A percentile compares a stretch with the other conserved stretches of the same genome.
phyloP scores from a whole-genome alignment of 2,329 filamentous ascomycete species.

The Ophiostoma sp. region DNA sequence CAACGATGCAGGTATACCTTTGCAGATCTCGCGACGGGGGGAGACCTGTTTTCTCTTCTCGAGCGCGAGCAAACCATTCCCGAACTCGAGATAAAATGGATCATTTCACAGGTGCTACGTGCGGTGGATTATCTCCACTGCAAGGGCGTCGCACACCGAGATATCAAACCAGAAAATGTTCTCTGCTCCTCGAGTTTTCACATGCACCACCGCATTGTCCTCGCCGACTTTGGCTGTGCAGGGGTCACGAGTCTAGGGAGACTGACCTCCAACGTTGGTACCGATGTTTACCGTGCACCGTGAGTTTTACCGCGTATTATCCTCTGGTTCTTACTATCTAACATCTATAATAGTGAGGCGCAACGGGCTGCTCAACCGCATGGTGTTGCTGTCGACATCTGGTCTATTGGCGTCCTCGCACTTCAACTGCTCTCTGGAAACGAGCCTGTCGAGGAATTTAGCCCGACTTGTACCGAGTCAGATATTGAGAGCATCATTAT shows the following conservation, averaged over 20 bases:
- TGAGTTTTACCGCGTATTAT: slow-evolving; percentile 32
- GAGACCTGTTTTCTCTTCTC: slow-evolving; percentile 49
- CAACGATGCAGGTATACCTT: slow-evolving; percentile 45
- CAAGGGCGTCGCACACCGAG: slow-evolving; percentile 48
- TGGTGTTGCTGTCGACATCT: slow-evolving; percentile 43
- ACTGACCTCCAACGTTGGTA: slow-evolving; percentile 44
- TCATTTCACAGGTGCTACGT: slow-evolving; percentile 44
- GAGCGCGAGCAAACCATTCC: slow-evolving; percentile 34
- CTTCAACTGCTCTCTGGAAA: slow-evolving; percentile 33
- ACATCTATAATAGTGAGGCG: slow-evolving; percentile 37
- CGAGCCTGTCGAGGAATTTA: slow-evolving; percentile 26
- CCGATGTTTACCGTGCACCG: slow-evolving; percentile 46
- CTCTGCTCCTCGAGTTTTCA: slow-evolving; percentile 44
- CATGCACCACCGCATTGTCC: slow-evolving; percentile 41
- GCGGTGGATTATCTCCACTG: slow-evolving; percentile 45
- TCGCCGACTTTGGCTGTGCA: slow-evolving; percentile 50
- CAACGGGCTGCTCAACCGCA: slow-evolving; percentile 30
- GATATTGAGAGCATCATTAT: slow-evolving; percentile 21
- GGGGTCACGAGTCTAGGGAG: slow-evolving; percentile 39
- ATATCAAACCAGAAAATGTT: slow-evolving; percentile 52
- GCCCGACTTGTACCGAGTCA: slow-evolving; percentile 22
- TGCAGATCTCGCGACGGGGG: slow-evolving; percentile 51
- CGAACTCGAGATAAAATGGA: slow-evolving; percentile 42
- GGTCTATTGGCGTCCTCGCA: slow-evolving; percentile 47
- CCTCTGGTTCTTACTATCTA: background rate